Percentiles rank a stretch among this genome's conserved stretches.
Conservation (phyloP, 352 stramenopile species). For the Pythium myriotylum region DNA sequence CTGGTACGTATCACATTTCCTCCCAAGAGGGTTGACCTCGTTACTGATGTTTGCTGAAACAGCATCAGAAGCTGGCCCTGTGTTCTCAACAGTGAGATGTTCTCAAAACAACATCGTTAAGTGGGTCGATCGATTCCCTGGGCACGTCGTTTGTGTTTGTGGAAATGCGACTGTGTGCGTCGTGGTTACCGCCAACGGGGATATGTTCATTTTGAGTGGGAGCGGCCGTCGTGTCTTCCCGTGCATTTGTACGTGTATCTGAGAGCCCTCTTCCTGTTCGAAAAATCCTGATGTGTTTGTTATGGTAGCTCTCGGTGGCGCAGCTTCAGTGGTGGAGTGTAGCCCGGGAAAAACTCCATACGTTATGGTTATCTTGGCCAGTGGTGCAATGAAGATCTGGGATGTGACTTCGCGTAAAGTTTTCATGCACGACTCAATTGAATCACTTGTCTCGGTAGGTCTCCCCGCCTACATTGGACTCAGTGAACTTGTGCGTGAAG, state of each 20-base stretch:
- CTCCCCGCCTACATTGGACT: no score
- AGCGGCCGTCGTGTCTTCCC: conserved; percentile 77
- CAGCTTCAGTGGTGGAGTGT: conserved; percentile 75
- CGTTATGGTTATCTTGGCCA: conserved; percentile 71
- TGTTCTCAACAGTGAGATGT: conserved; percentile 79
- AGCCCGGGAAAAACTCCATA: conserved; percentile 60
- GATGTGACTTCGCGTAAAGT: conserved; percentile 52
- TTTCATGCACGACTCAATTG: conserved; percentile 60
- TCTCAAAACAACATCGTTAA: conserved; percentile 49
- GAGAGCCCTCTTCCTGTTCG: neutral
- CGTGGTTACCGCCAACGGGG: conserved; percentile 59
- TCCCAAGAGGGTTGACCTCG: no score
- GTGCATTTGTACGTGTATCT: conserved; percentile 73
- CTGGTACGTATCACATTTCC: conserved; percentile 32
- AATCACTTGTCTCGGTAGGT: conserved; percentile 60
- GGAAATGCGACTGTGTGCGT: conserved; percentile 73
- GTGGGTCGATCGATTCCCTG: conserved; percentile 83
- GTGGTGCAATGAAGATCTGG: conserved; percentile 75
- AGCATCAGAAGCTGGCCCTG: conserved; percentile 48
- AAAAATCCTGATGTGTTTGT: no score
- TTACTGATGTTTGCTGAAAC: no score
- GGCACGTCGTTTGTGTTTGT: conserved; percentile 49
- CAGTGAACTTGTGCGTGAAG: no score
- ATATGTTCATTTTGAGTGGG: conserved; percentile 66
- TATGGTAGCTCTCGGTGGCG: conserved; percentile 55